phyloP scores from a whole-genome alignment of 768 basidiomycete genomes.

The Leccinum sublutescens region DNA sequence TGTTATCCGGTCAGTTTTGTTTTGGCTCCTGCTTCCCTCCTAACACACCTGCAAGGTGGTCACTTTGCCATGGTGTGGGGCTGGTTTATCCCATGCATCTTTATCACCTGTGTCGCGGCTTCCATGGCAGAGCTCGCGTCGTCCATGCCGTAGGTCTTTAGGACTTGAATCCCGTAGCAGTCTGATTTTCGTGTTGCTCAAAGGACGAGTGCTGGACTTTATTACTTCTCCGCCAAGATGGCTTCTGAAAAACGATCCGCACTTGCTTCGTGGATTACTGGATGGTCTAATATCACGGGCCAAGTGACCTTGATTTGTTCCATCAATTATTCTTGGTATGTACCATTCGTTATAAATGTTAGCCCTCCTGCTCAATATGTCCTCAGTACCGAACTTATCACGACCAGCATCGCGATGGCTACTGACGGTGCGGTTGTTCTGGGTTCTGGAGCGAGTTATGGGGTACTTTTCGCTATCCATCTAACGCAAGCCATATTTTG shows the following conservation, averaged over 20 bases:
- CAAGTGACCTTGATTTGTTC: conserved; percentile 29
- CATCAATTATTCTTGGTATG: conserved; percentile 21
- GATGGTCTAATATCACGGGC: conserved; percentile 30
- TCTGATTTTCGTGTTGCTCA: background rate
- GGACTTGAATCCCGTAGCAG: background rate
- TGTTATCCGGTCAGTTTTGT: background rate
- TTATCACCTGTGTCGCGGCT: conserved; percentile 11
- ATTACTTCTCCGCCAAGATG: conserved; percentile 31
- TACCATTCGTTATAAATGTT: background rate
- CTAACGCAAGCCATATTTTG: conserved; percentile 20
- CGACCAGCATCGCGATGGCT: conserved; percentile 22
- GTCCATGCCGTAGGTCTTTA: conserved; percentile 4
- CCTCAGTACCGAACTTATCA: conserved; percentile 19
- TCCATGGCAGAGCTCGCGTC: conserved; percentile 12
- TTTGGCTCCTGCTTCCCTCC: background rate
- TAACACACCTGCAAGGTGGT: background rate
- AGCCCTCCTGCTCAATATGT: background rate
- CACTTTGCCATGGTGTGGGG: conserved; percentile 7
- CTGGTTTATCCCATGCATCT: conserved; percentile 9
- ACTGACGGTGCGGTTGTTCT: conserved; percentile 22
- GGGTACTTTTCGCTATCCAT: conserved; percentile 21
- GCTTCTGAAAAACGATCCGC: conserved; percentile 23
- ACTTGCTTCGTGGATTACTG: conserved; percentile 29
- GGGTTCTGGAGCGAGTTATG: conserved; percentile 19
- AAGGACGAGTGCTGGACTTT: conserved; percentile 28